Evolutionary conservation across 768 basidiomycete genomes (phyloP).

Genomic region (Terana coerulea): DNA sequence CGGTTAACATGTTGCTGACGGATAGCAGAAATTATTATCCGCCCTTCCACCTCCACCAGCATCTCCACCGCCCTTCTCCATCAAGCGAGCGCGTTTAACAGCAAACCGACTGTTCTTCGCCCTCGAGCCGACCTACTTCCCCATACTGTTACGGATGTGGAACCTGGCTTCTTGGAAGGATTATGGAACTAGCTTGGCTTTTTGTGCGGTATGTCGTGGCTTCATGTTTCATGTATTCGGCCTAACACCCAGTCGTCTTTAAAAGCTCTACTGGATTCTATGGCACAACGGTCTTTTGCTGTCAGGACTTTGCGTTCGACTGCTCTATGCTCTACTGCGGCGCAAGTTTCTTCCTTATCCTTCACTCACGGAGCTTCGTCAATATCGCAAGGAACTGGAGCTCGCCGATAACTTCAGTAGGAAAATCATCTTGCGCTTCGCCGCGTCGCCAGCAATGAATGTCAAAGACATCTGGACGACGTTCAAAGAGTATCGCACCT

Average conservation of each 20-base stretch:
- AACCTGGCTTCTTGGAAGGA: conserved; percentile 56
- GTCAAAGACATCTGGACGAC: conserved; percentile 53
- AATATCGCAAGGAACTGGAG: conserved; percentile 44
- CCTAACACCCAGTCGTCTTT: conserved; percentile 3
- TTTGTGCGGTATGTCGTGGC: conserved; percentile 45
- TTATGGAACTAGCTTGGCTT: conserved; percentile 38
- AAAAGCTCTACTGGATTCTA: conserved; percentile 56
- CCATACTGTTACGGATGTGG: conserved; percentile 36
- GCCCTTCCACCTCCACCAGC: conserved; percentile 40
- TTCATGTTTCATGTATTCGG: background rate
- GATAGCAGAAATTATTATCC: conserved; percentile 33
- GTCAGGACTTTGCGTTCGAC: conserved; percentile 44
- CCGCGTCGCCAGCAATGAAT: conserved; percentile 41
- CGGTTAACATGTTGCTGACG: conserved; percentile 2
- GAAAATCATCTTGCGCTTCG: conserved; percentile 43
- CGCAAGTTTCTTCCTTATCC: conserved; percentile 53
- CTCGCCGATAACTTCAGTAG: conserved; percentile 52
- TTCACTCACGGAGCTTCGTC: conserved; percentile 47
- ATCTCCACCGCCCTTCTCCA: conserved; percentile 44
- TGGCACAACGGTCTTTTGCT: conserved; percentile 60
- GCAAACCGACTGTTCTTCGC: conserved; percentile 54
- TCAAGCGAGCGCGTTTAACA: conserved; percentile 49
- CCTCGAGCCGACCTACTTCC: conserved; percentile 44
- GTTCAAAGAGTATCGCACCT: conserved; percentile 39
- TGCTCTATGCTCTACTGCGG: conserved; percentile 46